A percentile compares a stretch with the other conserved stretches of the same genome.
Evolutionary conservation across 2,329 filamentous ascomycete species (phyloP).

Genomic region (Podosphaera aphanis): DNA sequence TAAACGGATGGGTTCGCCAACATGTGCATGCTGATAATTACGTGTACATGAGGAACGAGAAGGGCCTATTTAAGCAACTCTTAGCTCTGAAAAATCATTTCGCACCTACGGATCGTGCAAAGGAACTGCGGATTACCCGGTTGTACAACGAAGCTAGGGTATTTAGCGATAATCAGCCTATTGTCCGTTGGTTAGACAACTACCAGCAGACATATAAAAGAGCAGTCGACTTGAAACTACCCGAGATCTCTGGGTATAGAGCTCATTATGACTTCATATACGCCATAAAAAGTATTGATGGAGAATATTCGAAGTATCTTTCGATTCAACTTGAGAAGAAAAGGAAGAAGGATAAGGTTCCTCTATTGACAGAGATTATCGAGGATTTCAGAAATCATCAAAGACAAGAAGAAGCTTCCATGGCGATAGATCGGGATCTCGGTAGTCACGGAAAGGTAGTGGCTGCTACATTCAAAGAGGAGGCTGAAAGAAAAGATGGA

Average conservation of each 20-base stretch:
- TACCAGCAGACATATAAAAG: background rate
- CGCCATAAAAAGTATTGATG: background rate
- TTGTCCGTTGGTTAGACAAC: background rate
- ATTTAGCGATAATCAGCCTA: background rate
- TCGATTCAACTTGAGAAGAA: background rate
- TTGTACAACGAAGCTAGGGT: background rate
- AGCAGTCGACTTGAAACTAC: background rate
- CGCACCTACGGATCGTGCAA: background rate
- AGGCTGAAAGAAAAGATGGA: background rate
- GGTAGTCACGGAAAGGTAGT: too few species aligned
- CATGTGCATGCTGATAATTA: background rate
- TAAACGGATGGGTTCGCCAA: background rate
- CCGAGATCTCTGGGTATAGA: background rate
- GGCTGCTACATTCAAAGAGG: background rate
- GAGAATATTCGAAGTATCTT: background rate
- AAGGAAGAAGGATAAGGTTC: background rate
- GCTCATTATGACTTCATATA: background rate
- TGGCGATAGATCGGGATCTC: background rate
- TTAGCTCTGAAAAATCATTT: background rate
- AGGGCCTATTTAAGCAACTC: background rate
- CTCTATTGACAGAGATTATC: background rate
- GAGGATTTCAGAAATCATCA: conserved; percentile 1
- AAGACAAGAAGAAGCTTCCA: background rate
- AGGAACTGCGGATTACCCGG: background rate
- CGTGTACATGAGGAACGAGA: background rate